Evolutionary conservation across 495 filamentous ascomycete species (phyloP), one percentile per base, ranked within the genome.

Genomic region (Stereocaulon alpinum): DNA sequence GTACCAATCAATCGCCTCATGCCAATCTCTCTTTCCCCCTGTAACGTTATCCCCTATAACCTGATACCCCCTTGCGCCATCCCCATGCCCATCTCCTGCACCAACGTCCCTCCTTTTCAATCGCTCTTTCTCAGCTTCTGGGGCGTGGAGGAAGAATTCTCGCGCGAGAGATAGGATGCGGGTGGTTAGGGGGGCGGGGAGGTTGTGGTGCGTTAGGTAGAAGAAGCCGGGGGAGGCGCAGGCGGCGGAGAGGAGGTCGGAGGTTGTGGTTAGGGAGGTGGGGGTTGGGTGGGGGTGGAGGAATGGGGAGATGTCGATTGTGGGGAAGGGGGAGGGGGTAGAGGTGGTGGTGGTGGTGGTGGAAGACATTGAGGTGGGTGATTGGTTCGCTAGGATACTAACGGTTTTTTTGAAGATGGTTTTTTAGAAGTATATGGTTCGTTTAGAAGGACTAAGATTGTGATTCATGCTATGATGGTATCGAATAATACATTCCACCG

Each of bases 161-260:
- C 40, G 58, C 3, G 58, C 40, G 7, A 60, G 58, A 17, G 14
- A 6, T n/a, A 55, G 58, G 40, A 60, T 27, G 32, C 22, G 29
- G 27, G 3, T 4, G 3, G 49, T 30, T 37, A 60, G 58, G 4
- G 49, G 29, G 40, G 32, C 17, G 11, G 50, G 40, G 4, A 60
- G 40, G 50, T 43, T 43, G 58, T 60, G 58, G 40, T 60, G 15
- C 4, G 50, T 60, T 40, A 60, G 58, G 58, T 60, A 48, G 50
- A 55, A 55, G 58, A 60, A 60, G 41, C 58, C 58, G 50, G 49
- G 58, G 50, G 18, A 14, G 58, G 58, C 6, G 58, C 50, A 60
- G 58, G 58, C 40, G 29, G n/a, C 15, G 58, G 50, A 45, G 58
- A 54, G 58, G 37, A 11, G 1, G 20, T 6, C 5, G 48, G 58